Conservation (phyloP, 345 rosid genomes). For the Eutrema japonicum region DNA sequence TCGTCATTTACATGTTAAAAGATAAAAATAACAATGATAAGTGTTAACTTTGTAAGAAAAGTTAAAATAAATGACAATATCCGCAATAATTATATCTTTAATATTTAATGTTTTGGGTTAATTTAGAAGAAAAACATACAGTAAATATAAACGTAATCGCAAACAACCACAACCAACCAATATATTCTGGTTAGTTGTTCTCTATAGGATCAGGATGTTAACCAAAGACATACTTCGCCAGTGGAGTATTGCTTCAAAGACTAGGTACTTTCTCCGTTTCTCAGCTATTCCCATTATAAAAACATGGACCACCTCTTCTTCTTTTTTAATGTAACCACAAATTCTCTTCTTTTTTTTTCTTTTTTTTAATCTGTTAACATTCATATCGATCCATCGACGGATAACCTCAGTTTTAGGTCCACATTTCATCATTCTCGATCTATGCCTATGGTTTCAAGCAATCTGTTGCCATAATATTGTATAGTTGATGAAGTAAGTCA, state of each 20-base stretch:
- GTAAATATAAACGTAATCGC: neutral
- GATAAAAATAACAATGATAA: too few relatives aligned
- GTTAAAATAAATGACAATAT: too few relatives aligned
- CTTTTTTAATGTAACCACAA: slow-evolving; percentile 22
- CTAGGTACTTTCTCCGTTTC: slow-evolving; percentile 20
- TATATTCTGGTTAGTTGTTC: slow-evolving; percentile 9
- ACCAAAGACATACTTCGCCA: slow-evolving; percentile 9
- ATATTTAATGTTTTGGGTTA: neutral
- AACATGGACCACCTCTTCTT: slow-evolving; percentile 27
- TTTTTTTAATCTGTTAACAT: slow-evolving; percentile 11
- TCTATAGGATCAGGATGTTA: neutral
- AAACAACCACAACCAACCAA: neutral
- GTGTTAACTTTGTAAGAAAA: too few relatives aligned
- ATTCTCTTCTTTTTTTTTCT: neutral
- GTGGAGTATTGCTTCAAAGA: slow-evolving; percentile 35
- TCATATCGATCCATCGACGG: slow-evolving; percentile 32
- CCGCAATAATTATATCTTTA: neutral
- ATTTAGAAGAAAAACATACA: neutral
- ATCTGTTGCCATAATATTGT: neutral
- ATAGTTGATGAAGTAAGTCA: slow-evolving; percentile 4
- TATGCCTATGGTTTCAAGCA: slow-evolving; percentile 18
- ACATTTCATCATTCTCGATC: slow-evolving; percentile 13
- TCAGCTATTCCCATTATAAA: slow-evolving; percentile 1
- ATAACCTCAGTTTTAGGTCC: slow-evolving; percentile 37
- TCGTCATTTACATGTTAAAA: too few relatives aligned